A percentile compares a stretch with the other conserved stretches of the same genome.
These are phyloP conservation scores for Aureobasidium sp. DNA, from an alignment of 2,329 filamentous ascomycete species.

Conservation along the genomic window DNA sequence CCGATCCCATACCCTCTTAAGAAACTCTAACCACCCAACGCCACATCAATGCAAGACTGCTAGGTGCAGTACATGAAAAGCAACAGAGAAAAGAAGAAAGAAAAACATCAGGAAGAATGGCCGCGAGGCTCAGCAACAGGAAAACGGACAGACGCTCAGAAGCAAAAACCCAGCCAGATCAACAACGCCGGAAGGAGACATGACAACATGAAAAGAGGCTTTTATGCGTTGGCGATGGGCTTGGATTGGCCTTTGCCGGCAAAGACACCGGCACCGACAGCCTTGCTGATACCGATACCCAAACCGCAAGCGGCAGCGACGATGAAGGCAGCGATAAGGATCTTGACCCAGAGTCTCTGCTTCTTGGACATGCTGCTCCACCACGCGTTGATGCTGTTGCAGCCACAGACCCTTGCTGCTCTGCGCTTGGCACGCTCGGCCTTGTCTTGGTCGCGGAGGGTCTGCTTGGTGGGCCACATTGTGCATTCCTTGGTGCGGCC, in stretches of 20 bases:
- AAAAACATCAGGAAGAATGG: constrained; percentile 4
- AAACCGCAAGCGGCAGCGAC: constrained; percentile 42
- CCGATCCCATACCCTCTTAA: constrained; percentile 2
- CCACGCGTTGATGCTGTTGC: constrained; percentile 23
- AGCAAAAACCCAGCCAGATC: not conserved
- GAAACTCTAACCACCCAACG: constrained; percentile 5
- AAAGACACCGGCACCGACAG: constrained; percentile 44
- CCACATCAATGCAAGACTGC: constrained; percentile 13
- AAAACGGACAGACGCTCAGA: not conserved
- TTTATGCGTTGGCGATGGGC: constrained; percentile 17
- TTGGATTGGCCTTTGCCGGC: constrained; percentile 33
- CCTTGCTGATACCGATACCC: constrained; percentile 43
- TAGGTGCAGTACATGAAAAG: constrained; percentile 7
- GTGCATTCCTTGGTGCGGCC: constrained; percentile 42
- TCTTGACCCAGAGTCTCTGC: constrained; percentile 40
- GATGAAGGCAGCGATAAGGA: constrained; percentile 39
- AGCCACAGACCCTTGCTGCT: constrained; percentile 31
- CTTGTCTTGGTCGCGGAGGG: constrained; percentile 34
- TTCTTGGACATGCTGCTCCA: constrained; percentile 38
- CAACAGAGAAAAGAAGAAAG: not conserved
- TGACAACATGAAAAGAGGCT: not conserved
- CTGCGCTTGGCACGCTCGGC: constrained; percentile 29
- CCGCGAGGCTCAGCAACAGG: not conserved
- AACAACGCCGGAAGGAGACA: not conserved
- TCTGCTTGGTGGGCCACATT: constrained; percentile 46